Evolutionary conservation across 2,329 filamentous ascomycete genomes (phyloP), one percentile per base, ranked within the genome.

Genomic region (Falciphora oryzae): DNA sequence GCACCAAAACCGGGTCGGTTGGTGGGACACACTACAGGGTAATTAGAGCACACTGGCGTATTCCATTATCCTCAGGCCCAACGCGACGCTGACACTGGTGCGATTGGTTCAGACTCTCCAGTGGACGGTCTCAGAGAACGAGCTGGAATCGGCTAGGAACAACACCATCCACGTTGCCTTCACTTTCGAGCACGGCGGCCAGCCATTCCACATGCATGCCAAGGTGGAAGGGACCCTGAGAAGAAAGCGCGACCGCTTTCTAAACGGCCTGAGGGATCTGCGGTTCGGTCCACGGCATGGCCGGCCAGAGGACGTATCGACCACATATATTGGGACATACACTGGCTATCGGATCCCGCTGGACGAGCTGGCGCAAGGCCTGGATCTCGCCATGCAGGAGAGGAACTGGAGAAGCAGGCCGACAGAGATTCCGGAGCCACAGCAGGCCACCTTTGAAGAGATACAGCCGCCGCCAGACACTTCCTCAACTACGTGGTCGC

Each of bases 101-200:
- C 44, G 8, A 53, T 11, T 11, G 44, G 2, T 4, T 5, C 44
- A 53, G 44, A 53, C 65, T 7, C 62, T 70, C n/a, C 62, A 66
- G 32, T 70, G 68, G 68, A 65, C 62, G 28, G 58, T 69, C 13
- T 63, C 57, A 7, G 65, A 68, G 56, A 68, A 70, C 59, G 65
- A 68, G 14, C 64, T 68, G 25, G 65, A 69, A n/a, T n/a, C 63
- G 0, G 58, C 22, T 1, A 63, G 62, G 31, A 59, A n/a, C 38
- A 64, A 62, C n/a, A 60, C 64, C 32, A 32, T 64, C 11, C 66
- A 66, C 53, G 67, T 67, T 7, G 68, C 44, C 0, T 68, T 70
- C 16, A 61, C 68, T 1, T 67, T 68, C 32, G 61, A 65, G 11
- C 66, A 70, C 56, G 65, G 64, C 56, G 28, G 56, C 18, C 32